phyloP scores from a whole-genome alignment of 257 asterid species.

The Solanum rostratum region DNA sequence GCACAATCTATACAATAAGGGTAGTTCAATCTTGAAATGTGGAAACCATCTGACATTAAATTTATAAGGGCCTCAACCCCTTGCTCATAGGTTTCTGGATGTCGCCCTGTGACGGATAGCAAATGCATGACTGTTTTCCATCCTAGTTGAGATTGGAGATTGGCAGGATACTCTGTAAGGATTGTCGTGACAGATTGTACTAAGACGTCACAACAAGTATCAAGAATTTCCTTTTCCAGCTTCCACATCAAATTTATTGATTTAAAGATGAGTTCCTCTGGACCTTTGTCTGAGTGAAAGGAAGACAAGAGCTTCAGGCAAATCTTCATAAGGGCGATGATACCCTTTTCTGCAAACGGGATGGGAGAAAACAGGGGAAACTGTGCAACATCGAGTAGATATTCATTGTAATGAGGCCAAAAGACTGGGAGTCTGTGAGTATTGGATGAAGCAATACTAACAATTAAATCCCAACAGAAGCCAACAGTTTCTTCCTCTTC shows the following conservation, averaged over 20 bases:
- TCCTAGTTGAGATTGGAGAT: slow-evolving; percentile 50
- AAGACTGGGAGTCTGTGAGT: slow-evolving; percentile 45
- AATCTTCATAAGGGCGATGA: slow-evolving; percentile 47
- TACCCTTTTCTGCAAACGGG: slow-evolving; percentile 69
- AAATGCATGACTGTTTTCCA: slow-evolving; percentile 79
- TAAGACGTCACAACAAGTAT: slow-evolving; percentile 58
- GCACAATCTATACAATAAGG: slow-evolving; percentile 73
- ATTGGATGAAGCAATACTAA: slow-evolving; percentile 38
- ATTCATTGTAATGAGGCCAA: slow-evolving; percentile 84
- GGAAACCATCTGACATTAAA: slow-evolving; percentile 42
- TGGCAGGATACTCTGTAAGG: slow-evolving; percentile 48
- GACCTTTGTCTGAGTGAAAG: slow-evolving; percentile 27
- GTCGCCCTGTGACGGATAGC: slow-evolving; percentile 80
- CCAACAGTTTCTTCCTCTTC: slow-evolving; percentile 86
- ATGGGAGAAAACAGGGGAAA: slow-evolving; percentile 70
- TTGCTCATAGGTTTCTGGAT: slow-evolving; percentile 67
- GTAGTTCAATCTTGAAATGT: slow-evolving; percentile 50
- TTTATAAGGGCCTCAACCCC: slow-evolving; percentile 53
- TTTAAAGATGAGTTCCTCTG: slow-evolving; percentile 73
- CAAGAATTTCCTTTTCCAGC: slow-evolving; percentile 78
- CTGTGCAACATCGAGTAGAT: slow-evolving; percentile 60
- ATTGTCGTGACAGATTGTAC: slow-evolving; percentile 47
- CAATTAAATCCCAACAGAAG: slow-evolving; percentile 83
- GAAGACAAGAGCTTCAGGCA: slow-evolving; percentile 58
- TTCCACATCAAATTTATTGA: slow-evolving; percentile 80